A percentile compares a stretch with the other conserved stretches of the same genome.
These are phyloP conservation scores for Kuraishia hungarica DNA, from an alignment of 805 yeast genomes.

Conservation along the genomic window DNA sequence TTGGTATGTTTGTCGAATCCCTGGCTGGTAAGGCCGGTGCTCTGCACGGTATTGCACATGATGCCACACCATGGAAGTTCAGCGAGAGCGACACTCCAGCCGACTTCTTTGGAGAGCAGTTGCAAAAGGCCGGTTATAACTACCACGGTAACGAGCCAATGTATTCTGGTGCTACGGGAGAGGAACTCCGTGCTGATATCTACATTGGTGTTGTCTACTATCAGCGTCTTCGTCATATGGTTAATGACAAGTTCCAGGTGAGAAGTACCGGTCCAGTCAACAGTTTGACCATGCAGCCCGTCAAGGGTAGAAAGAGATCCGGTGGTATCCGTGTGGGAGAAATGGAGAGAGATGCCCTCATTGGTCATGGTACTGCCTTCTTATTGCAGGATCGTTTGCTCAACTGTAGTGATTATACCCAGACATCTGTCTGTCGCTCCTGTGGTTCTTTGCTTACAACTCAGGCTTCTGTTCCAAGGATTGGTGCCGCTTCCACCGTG, in stretches of 20 bases:
- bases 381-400: slow-evolving; percentile 88
- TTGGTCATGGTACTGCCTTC: slow-evolving; percentile 97
- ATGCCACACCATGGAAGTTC: slow-evolving; percentile 94
- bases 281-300: slow-evolving; percentile 97
- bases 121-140: slow-evolving; percentile 81
- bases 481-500: slow-evolving; percentile 69
- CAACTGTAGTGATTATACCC: slow-evolving; percentile 94
- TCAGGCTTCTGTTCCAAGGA: slow-evolving; percentile 83
- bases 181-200: slow-evolving; percentile 91
- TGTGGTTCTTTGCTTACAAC: slow-evolving; percentile 92
- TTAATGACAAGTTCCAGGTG: slow-evolving; percentile 98
- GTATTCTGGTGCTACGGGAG: slow-evolving; percentile 98
- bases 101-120: slow-evolving; percentile 93
- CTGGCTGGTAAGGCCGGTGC: slow-evolving; percentile 99
- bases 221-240: slow-evolving; percentile 98
- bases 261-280: slow-evolving; percentile 98
- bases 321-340: slow-evolving; percentile 99
- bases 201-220: slow-evolving; percentile 96
- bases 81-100: slow-evolving; percentile 92
- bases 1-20: slow-evolving; percentile 98
- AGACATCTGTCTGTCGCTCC: slow-evolving; percentile 78
- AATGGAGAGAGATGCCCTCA: slow-evolving; percentile 98
- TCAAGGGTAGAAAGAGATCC: slow-evolving; percentile 95
- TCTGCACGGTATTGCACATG: slow-evolving; percentile 94
- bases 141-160: slow-evolving; percentile 98